Evolutionary conservation across 1,284 basidiomycete genomes (phyloP), one percentile per base, ranked within the genome.

Genomic region (Mycosarcoma maydis): DNA sequence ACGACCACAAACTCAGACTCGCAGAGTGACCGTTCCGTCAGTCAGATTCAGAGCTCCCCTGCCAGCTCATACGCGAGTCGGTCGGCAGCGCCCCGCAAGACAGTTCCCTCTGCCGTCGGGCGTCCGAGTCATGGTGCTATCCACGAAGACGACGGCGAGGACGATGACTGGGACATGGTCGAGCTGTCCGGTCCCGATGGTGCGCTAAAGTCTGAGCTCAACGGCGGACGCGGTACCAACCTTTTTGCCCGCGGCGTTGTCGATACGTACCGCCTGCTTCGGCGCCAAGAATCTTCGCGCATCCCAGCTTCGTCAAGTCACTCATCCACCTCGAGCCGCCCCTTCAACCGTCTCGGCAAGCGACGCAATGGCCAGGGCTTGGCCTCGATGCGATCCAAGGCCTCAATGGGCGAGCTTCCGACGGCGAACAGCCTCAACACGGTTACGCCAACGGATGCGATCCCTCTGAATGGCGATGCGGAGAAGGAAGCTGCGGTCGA

Each of bases 241-340:
- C 77, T 82, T 6, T 82, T 79, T 49, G 62, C 80, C 0, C 72
- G 78, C 9, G 81, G 81, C 9, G 73, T 82, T 20, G 77, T 80
- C 4, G 81, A 82, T 58, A 75, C 76, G 16, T 78, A 78, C 42
- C 65, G 76, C 6, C 47, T 78, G 55, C 40, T 82, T 61, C 33
- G 90, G 90, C 73, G 88, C 86, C 59, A 77, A 36, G 75, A 77
- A 37, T 69, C 75, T 6, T 41, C 53, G 16, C 59, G 72, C 39
- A 52, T 67, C 16, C 53, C 65, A 8, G 20, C 54, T 2, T 73
- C 73, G 24, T 36, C 57, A 5, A 72, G 69, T 34, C 54, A 56
- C 3, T 62, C 65, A 22, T 68, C 69, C 9, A 53, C 49, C 14
- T 56, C 64, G 16, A 64, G 61, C 41, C 56, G 67, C 6, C 60